phyloP scores from a whole-genome alignment of 345 rosid species.

The Boechera stricta region DNA sequence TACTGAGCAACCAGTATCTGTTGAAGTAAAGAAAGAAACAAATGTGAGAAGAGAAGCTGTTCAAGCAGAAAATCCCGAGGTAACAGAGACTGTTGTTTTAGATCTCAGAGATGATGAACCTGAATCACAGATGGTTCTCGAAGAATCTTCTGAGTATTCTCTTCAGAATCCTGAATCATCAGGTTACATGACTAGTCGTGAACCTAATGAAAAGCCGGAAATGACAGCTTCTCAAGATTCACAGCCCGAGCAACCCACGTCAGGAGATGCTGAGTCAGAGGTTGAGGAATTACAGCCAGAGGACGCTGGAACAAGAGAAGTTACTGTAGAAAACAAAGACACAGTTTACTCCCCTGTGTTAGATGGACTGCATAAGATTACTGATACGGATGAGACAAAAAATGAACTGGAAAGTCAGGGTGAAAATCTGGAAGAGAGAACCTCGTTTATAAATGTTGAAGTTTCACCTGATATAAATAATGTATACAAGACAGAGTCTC shows the following conservation, averaged over 20 bases:
- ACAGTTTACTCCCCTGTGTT: constrained; percentile 42
- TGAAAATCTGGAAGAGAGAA: constrained; percentile 50
- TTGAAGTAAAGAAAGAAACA: constrained; percentile 49
- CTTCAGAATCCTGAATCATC: constrained; percentile 45
- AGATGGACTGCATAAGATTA: constrained; percentile 45
- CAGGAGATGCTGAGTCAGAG: constrained; percentile 50
- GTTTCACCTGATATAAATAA: constrained; percentile 45
- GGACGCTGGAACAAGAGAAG: constrained; percentile 48
- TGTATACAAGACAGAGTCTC: constrained; percentile 45
- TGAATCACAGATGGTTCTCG: constrained; percentile 44
- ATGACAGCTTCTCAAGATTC: constrained; percentile 45
- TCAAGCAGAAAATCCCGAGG: constrained; percentile 44
- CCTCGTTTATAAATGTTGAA: constrained; percentile 50
- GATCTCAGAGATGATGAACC: constrained; percentile 53
- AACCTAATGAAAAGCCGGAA: constrained; percentile 50
- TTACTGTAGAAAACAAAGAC: constrained; percentile 39
- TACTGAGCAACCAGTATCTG: constrained; percentile 40
- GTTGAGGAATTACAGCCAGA: constrained; percentile 51
- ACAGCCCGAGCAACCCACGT: constrained; percentile 50
- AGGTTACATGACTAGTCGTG: constrained; percentile 46
- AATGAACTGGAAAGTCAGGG: constrained; percentile 47
- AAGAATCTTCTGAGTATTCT: constrained; percentile 51
- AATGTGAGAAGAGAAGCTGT: constrained; percentile 46
- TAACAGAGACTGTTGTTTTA: constrained; percentile 44
- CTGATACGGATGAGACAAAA: constrained; percentile 48